phyloP scores from a whole-genome alignment of 164 flowering plant genomes.

The Aristolochia californica region DNA sequence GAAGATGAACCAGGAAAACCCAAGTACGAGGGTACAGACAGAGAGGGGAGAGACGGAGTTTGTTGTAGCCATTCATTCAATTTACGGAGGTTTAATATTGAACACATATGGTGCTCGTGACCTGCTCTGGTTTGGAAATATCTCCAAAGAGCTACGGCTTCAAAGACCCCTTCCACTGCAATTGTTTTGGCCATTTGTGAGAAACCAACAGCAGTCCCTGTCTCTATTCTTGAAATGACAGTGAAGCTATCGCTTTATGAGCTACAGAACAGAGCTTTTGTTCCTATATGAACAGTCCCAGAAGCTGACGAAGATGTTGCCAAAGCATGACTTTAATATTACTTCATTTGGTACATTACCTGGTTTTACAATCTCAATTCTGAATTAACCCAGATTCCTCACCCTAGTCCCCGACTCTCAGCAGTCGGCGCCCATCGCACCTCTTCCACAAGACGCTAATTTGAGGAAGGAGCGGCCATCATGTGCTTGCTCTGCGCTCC shows the following conservation, averaged over 20 bases:
- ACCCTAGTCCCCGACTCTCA: too few species aligned
- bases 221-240: constrained; percentile 1
- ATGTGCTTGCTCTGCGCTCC: too few species aligned
- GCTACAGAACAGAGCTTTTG: background rate
- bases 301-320: background rate
- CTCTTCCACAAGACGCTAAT: background rate
- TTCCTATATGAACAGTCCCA: background rate
- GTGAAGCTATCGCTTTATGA: background rate
- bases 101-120: constrained; percentile 1
- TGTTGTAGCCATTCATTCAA: background rate
- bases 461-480: too few species aligned
- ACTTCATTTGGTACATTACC: background rate
- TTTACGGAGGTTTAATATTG: too few species aligned
- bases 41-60: background rate
- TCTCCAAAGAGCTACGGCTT: background rate
- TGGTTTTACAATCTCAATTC: too few species aligned
- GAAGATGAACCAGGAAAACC: too few species aligned
- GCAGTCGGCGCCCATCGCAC: too few species aligned
- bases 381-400: too few species aligned
- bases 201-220: background rate
- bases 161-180: background rate
- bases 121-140: background rate
- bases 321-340: background rate
- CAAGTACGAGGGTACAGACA: too few species aligned
- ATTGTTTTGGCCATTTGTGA: background rate